Base-by-base conservation (phyloP, 768 basidiomycete species). In the Trametes maxima region DNA sequence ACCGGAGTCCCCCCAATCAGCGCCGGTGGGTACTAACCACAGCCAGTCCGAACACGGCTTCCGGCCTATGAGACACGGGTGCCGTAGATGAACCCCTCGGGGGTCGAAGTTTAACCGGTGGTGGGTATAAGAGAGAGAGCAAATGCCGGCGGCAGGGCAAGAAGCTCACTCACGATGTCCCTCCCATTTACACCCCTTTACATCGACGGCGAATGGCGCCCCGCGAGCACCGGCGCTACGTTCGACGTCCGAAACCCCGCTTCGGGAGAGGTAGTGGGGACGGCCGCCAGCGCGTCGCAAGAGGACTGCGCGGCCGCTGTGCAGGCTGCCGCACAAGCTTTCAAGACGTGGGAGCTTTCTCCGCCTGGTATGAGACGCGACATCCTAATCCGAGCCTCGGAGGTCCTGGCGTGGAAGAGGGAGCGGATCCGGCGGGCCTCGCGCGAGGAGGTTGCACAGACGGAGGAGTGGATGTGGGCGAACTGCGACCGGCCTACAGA, bases 371-470 rank as follows among this genome's bases (percentile, higher is more conserved):
- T 73, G 46, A 72, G 78, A 43, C 78, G 82, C 24, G 76, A 77
- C 37, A 76, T 85, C 14, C 73, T 85, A 52, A 70, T 81, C 42
- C 79, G 75, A 63, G 83, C 81, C 5, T 80, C 82, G 1, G 79
- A 82, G 11, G 67, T 85, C 4, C 58, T 81, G 24, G 68, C 63
- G 52, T 70, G 77, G 3, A 80, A 82, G 7, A 75, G 70, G 49
- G 63, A 69, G 8, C 72, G 72, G 37, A 65, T 82, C 28, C 53
- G 65, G 5, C 67, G 75, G 51, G 65, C 74, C 2, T 62, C 72
- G 33, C 49, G 69, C 44, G 73, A 76, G 47, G 84, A 85, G 68
- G 77, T 77, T 0, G 75, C 73, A 21, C 72, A 77, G 7, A 58
- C 72, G 1, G 63, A 66, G 5, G 65, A 35, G 47, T 67, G 65